Conservation (phyloP, 2,329 filamentous ascomycete genomes). For the Ceratocystis destructans region DNA sequence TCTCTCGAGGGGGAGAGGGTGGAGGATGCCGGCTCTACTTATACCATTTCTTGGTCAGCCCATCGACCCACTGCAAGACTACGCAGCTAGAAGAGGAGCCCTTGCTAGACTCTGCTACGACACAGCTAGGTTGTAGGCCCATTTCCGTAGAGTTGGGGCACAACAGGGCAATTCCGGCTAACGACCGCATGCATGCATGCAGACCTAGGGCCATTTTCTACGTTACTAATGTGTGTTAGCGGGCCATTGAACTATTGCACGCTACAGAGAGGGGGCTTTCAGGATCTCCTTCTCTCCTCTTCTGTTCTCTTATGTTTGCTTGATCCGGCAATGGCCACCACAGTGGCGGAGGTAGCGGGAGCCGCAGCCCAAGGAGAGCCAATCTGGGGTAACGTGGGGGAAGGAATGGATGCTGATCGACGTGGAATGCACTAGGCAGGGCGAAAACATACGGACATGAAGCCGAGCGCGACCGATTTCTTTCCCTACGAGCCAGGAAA, state of each 20-base stretch:
- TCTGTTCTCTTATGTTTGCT: background rate
- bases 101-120: too few relatives aligned
- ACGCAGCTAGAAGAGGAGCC: too few relatives aligned
- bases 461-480: too few relatives aligned
- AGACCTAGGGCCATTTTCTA: too few relatives aligned
- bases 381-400: constrained; percentile 4
- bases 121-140: background rate
- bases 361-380: background rate
- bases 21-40: background rate
- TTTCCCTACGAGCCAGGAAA: too few relatives aligned
- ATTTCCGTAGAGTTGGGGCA: background rate
- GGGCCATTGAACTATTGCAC: too few relatives aligned
- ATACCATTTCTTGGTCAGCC: background rate
- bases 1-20: background rate
- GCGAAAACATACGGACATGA: background rate
- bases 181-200: background rate
- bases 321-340: background rate
- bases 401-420: background rate
- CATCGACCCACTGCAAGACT: background rate
- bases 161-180: background rate
- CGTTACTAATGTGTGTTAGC: too few relatives aligned
- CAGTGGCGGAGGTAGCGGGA: background rate
- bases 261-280: background rate
- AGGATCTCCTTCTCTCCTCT: background rate
- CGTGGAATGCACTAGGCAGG: background rate